These are phyloP conservation scores for Orbilia ellipsospora DNA, from an alignment of 2,329 filamentous ascomycete species.

Conservation along the genomic window DNA sequence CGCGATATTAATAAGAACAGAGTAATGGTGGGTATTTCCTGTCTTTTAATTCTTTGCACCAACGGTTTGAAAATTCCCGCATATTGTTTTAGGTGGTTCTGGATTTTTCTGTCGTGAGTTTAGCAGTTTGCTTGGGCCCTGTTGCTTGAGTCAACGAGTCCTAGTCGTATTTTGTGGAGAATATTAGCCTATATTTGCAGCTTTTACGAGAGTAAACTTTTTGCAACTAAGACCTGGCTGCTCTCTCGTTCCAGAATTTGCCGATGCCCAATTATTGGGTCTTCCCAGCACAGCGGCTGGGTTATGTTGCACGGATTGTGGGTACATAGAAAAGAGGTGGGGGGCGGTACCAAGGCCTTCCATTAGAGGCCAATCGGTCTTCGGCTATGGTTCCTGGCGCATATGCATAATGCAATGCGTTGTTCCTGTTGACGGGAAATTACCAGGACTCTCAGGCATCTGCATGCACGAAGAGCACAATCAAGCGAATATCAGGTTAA, in stretches of 20 bases:
- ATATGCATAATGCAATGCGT: slow-evolving; percentile 55
- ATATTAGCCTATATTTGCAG: slow-evolving; percentile 54
- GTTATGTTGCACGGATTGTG: slow-evolving; percentile 27
- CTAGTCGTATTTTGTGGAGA: slow-evolving; percentile 55
- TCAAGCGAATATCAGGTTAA: slow-evolving; percentile 22
- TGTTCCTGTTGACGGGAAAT: slow-evolving; percentile 55
- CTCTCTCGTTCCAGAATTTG: slow-evolving; percentile 31
- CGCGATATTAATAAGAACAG: slow-evolving; percentile 50
- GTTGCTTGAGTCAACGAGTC: slow-evolving; percentile 20
- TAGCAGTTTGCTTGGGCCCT: not conserved
- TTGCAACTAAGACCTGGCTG: not conserved
- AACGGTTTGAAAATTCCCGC: slow-evolving; percentile 53
- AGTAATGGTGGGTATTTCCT: slow-evolving; percentile 34
- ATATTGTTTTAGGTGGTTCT: slow-evolving; percentile 36
- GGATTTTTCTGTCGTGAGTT: slow-evolving; percentile 11
- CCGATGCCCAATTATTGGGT: slow-evolving; percentile 36
- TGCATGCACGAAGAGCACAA: slow-evolving; percentile 46
- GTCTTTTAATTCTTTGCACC: not conserved
- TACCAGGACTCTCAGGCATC: slow-evolving; percentile 50
- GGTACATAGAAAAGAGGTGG: slow-evolving; percentile 28
- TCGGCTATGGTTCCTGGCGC: slow-evolving; percentile 47
- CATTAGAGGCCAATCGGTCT: slow-evolving; percentile 32
- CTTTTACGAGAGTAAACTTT: slow-evolving; percentile 34
- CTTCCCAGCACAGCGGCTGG: slow-evolving; percentile 48
- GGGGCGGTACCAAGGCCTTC: not conserved